A percentile compares a stretch with the other conserved stretches of the same genome.
Evolutionary conservation across 1,139 yeast genomes (phyloP).

Genomic region (Suhomyces bokatorum): DNA sequence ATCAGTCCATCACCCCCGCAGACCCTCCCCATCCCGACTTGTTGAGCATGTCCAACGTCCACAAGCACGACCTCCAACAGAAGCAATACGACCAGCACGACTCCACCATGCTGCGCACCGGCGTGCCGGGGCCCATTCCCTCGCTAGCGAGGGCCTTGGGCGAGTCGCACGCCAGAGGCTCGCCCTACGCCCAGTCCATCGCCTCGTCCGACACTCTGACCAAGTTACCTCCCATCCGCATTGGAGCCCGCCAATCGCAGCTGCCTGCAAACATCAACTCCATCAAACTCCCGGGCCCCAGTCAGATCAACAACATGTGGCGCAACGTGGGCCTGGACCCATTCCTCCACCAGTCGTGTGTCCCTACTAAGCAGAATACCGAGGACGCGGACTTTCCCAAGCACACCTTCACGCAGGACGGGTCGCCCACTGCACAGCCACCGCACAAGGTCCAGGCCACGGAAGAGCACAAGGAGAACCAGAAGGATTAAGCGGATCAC

Average conservation of each 20-base stretch:
- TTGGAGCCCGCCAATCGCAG: not conserved
- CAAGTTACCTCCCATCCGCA: constrained; percentile 9
- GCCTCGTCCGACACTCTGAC: constrained; percentile 1
- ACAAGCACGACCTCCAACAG: constrained; percentile 13
- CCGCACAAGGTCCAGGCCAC: constrained; percentile 11
- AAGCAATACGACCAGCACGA: not conserved
- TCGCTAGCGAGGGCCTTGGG: too few relatives aligned
- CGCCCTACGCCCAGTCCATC: too few relatives aligned
- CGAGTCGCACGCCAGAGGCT: too few relatives aligned
- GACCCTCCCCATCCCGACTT: not conserved
- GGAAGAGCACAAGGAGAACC: constrained; percentile 1
- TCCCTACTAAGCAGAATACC: too few relatives aligned
- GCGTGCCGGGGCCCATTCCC: too few relatives aligned
- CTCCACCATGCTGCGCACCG: too few relatives aligned
- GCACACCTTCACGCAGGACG: not conserved
- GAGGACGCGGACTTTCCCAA: too few relatives aligned
- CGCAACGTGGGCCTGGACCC: constrained; percentile 2
- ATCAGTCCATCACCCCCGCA: not conserved
- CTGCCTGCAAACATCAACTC: not conserved
- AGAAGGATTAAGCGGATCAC: not conserved
- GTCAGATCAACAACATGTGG: constrained; percentile 8
- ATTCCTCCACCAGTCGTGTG: constrained; percentile 1
- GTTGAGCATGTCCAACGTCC: constrained; percentile 16
- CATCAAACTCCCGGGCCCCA: constrained; percentile 13
- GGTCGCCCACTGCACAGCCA: constrained; percentile 3